Percentiles rank a stretch among this genome's conserved stretches.
Evolutionary conservation across 805 yeast species (phyloP).

Genomic region (Pichia exigua): DNA sequence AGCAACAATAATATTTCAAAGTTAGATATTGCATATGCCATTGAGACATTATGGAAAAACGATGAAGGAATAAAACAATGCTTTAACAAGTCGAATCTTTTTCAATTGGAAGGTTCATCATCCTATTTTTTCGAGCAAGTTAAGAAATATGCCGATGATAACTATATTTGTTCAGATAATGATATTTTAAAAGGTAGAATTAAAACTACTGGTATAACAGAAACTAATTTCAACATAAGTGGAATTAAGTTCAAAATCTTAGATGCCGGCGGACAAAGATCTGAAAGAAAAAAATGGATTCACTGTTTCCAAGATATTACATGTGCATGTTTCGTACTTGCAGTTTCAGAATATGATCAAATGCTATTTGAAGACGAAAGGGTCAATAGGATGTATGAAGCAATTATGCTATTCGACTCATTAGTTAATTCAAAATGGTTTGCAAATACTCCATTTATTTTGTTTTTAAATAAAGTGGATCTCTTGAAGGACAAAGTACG

Average conservation of each 20-base stretch:
- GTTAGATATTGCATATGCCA: slow-evolving; percentile 62
- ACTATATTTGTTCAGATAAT: slow-evolving; percentile 64
- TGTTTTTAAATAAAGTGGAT: slow-evolving; percentile 86
- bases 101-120: slow-evolving; percentile 81
- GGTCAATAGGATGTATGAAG: slow-evolving; percentile 87
- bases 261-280: slow-evolving; percentile 96
- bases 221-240: slow-evolving; percentile 64
- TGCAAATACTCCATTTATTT: slow-evolving; percentile 73
- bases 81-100: slow-evolving; percentile 57
- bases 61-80: slow-evolving; percentile 62
- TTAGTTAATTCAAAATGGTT: slow-evolving; percentile 85
- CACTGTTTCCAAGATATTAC: slow-evolving; percentile 90
- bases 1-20: slow-evolving; percentile 21
- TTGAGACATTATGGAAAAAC: slow-evolving; percentile 56
- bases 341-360: slow-evolving; percentile 90
- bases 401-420: slow-evolving; percentile 75
- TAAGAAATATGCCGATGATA: slow-evolving; percentile 51
- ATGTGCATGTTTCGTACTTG: slow-evolving; percentile 79
- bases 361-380: slow-evolving; percentile 81
- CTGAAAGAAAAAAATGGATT: slow-evolving; percentile 89
- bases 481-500: slow-evolving; percentile 63
- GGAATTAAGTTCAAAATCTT: slow-evolving; percentile 64
- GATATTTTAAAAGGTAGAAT: slow-evolving; percentile 88
- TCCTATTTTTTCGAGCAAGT: slow-evolving; percentile 72
- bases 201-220: slow-evolving; percentile 93